phyloP scores from a whole-genome alignment of 2,329 filamentous ascomycete genomes.

The Penicillium hesseltinei region DNA sequence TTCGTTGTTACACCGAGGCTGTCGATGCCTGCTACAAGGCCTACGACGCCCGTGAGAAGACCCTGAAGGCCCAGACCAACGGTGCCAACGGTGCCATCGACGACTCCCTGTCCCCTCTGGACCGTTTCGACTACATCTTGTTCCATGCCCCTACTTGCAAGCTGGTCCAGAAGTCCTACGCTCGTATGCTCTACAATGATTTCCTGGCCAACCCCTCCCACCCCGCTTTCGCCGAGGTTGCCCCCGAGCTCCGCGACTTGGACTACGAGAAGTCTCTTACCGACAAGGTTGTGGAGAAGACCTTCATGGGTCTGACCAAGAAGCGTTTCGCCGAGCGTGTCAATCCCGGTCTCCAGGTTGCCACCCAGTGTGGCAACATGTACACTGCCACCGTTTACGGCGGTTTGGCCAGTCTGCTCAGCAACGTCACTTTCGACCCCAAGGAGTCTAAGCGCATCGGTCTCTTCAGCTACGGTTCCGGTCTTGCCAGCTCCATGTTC shows the following conservation, averaged over 20 bases:
- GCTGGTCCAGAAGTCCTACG: constrained; percentile 81
- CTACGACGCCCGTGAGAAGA: constrained; percentile 71
- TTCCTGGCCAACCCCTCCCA: constrained; percentile 69
- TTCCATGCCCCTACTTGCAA: constrained; percentile 89
- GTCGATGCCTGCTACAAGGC: constrained; percentile 79
- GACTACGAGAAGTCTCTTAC: constrained; percentile 75
- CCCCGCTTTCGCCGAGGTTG: constrained; percentile 69
- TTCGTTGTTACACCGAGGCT: constrained; percentile 78
- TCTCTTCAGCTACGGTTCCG: constrained; percentile 77
- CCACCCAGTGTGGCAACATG: constrained; percentile 71
- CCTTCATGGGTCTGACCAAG: constrained; percentile 80
- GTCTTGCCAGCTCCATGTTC: constrained; percentile 72
- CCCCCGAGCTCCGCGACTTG: constrained; percentile 72
- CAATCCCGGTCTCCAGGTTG: constrained; percentile 68
- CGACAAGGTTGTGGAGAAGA: constrained; percentile 83
- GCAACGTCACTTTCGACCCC: constrained; percentile 60
- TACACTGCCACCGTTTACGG: constrained; percentile 61
- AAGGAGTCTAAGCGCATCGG: constrained; percentile 71
- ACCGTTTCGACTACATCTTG: constrained; percentile 78
- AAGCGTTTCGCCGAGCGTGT: constrained; percentile 80
- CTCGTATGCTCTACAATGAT: constrained; percentile 80
- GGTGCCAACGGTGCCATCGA: constrained; percentile 50
- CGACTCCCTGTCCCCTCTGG: constrained; percentile 61
- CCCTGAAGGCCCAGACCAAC: constrained; percentile 51
- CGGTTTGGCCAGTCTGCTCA: constrained; percentile 59